A percentile compares a stretch with the other conserved stretches of the same genome.
Evolutionary conservation across 2,329 filamentous ascomycete genomes (phyloP).

Genomic region (Diaporthe amygdali): DNA sequence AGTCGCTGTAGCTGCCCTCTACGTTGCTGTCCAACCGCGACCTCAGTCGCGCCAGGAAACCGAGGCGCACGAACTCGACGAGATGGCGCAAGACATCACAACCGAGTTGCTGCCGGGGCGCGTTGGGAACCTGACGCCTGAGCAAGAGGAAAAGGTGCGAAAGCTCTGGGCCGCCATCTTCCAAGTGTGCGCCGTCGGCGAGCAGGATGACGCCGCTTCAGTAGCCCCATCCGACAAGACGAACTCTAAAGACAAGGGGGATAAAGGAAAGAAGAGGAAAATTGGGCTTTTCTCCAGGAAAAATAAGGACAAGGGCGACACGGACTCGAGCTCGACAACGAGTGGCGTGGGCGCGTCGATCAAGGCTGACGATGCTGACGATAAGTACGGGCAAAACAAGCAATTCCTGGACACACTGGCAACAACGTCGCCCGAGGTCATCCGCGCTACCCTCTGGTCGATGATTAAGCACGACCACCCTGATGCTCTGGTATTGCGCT

Average conservation of each 20-base stretch:
- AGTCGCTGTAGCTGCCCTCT: neutral
- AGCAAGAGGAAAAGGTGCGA: conserved; percentile 86
- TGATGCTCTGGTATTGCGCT: conserved; percentile 81
- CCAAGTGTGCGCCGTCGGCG: conserved; percentile 72
- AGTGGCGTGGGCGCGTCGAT: conserved; percentile 43
- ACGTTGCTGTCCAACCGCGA: neutral
- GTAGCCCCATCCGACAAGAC: conserved; percentile 32
- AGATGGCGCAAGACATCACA: conserved; percentile 29
- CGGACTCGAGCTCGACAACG: conserved; percentile 38
- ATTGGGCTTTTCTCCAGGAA: conserved; percentile 72
- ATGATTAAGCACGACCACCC: conserved; percentile 97
- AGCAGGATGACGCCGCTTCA: conserved; percentile 40
- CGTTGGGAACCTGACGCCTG: conserved; percentile 84
- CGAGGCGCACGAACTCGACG: conserved; percentile 10
- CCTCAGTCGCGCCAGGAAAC: neutral
- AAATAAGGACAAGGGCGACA: conserved; percentile 59
- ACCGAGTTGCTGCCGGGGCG: conserved; percentile 67
- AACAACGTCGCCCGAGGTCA: conserved; percentile 75
- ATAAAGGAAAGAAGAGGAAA: conserved; percentile 71
- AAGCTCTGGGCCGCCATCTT: conserved; percentile 83
- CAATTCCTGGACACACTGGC: conserved; percentile 83
- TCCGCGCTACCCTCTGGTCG: conserved; percentile 83
- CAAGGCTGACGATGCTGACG: conserved; percentile 65
- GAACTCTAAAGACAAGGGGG: conserved; percentile 49
- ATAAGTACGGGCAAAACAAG: conserved; percentile 92